Conservation (phyloP, 2,329 filamentous ascomycete genomes). For the Pseudogymnoascus sp. region DNA sequence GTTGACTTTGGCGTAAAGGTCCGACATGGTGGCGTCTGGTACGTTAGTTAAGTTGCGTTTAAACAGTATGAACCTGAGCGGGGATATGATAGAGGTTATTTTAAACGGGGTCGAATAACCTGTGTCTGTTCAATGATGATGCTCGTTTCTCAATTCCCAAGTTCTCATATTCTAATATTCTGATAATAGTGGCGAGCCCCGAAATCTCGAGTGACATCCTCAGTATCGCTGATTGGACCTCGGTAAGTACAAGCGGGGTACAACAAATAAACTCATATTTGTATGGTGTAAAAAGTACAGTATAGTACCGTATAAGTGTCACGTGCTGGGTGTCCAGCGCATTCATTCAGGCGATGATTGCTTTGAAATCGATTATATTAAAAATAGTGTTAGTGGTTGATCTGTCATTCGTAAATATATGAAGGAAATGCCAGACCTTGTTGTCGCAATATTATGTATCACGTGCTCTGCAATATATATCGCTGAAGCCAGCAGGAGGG, state of each 20-base stretch:
- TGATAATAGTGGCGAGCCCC: not conserved
- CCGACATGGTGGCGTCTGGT: not conserved
- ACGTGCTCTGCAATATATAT: not conserved
- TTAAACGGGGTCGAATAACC: not conserved
- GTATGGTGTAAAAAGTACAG: not conserved
- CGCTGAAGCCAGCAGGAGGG: not conserved
- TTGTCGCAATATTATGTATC: not conserved
- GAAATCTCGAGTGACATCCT: not conserved
- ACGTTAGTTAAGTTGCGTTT: not conserved
- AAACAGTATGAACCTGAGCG: not conserved
- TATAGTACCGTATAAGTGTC: not conserved
- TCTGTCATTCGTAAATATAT: not conserved
- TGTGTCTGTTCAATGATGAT: not conserved
- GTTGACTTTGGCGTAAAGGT: constrained; percentile 9
- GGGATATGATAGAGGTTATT: not conserved
- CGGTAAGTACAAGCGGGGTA: not conserved
- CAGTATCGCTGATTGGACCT: not conserved
- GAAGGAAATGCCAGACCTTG: not conserved
- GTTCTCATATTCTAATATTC: not conserved
- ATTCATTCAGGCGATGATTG: not conserved
- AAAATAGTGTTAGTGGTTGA: not conserved
- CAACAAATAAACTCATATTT: not conserved
- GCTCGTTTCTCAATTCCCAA: not conserved
- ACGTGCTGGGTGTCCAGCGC: not conserved
- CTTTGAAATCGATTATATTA: not conserved